A percentile compares a stretch with the other conserved stretches of the same genome.
Evolutionary conservation across 345 rosid genomes (phyloP).

Genomic region (Barbarea vulgaris): DNA sequence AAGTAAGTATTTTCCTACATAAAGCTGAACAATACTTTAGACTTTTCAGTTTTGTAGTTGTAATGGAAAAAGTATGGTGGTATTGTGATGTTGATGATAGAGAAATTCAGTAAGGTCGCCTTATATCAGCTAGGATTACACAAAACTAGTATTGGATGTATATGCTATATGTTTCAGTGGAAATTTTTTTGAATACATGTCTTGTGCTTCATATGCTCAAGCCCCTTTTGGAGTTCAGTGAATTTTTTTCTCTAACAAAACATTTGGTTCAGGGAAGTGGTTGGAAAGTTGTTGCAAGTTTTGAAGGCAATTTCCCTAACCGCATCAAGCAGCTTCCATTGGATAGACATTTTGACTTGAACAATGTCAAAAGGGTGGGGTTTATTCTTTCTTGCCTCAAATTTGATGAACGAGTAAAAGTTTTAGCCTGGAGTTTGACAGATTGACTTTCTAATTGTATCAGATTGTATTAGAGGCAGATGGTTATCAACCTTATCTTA

Average conservation of each 20-base stretch:
- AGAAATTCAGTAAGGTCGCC: not conserved
- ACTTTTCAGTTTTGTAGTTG: slow-evolving; percentile 7
- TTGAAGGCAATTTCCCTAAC: slow-evolving; percentile 91
- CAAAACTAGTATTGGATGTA: not conserved
- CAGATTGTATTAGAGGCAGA: slow-evolving; percentile 86
- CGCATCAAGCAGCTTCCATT: slow-evolving; percentile 91
- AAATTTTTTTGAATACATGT: not conserved
- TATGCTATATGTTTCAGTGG: not conserved
- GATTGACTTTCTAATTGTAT: slow-evolving; percentile 19
- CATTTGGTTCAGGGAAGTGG: slow-evolving; percentile 76
- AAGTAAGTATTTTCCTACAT: slow-evolving; percentile 56
- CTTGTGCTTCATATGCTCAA: slow-evolving; percentile 15
- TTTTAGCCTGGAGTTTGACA: slow-evolving; percentile 13
- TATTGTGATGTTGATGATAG: not conserved
- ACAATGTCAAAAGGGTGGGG: slow-evolving; percentile 85
- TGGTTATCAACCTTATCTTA: slow-evolving; percentile 87
- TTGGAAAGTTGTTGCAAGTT: slow-evolving; percentile 94
- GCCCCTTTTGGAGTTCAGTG: not conserved
- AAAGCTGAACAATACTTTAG: not conserved
- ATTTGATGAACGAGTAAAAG: not conserved
- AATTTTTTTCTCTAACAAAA: slow-evolving; percentile 5
- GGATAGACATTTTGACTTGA: slow-evolving; percentile 89
- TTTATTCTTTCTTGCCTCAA: not conserved
- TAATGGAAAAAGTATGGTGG: not conserved
- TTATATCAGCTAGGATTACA: not conserved